Evolutionary conservation across 225 moss, liverwort and hornwort genomes (phyloP).

Genomic region (Pseudisothecium myosuroides): DNA sequence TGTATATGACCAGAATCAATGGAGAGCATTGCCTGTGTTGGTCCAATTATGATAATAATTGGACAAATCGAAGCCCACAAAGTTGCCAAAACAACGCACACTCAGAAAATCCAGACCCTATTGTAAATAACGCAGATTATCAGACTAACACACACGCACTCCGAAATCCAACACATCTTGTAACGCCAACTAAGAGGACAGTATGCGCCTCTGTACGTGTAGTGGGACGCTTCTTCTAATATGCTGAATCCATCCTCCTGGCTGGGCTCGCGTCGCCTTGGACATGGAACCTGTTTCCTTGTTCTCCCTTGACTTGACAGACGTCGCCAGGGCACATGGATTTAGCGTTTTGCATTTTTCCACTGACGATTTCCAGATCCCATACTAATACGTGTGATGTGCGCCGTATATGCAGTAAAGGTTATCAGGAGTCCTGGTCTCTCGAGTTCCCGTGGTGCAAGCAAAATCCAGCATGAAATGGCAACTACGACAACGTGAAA

Average conservation of each 20-base stretch:
- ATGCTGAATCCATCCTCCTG: no score
- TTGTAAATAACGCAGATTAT: no score
- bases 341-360: not conserved
- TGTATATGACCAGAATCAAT: not conserved
- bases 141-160: no score
- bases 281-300: not conserved
- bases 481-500: not conserved
- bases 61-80: no score
- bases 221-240: no score
- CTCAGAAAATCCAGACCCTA: no score
- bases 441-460: not conserved
- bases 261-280: not conserved
- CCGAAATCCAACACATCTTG: not conserved
- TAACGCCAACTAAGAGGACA: no score
- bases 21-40: not conserved
- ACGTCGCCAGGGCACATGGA: not conserved
- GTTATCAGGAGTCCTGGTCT: no score
- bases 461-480: not conserved
- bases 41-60: no score
- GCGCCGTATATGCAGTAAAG: not conserved
- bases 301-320: not conserved
- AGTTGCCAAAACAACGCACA: no score
- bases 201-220: no score
- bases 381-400: not conserved
- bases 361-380: not conserved